These are phyloP conservation scores for Santalum album DNA, from an alignment of 164 flowering plant genomes.

Conservation along the genomic window DNA sequence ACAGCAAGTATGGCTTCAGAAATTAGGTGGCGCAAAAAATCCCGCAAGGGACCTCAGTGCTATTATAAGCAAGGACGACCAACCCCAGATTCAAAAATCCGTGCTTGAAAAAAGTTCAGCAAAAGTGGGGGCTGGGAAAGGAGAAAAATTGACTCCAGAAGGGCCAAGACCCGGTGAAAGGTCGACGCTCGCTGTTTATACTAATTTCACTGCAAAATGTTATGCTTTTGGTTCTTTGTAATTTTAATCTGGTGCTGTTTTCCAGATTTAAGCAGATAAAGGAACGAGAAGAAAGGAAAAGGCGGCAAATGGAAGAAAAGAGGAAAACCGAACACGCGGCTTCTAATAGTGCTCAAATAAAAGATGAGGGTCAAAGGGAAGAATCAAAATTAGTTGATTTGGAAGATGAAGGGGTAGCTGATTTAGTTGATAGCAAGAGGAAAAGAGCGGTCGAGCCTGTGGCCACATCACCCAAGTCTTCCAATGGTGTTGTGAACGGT, in stretches of 20 bases:
- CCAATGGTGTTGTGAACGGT: conserved; percentile 27
- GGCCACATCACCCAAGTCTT: conserved; percentile 6
- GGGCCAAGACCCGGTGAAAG: conserved; percentile 83
- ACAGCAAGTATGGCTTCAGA: conserved; percentile 89
- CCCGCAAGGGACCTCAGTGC: conserved; percentile 31
- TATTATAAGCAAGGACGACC: conserved; percentile 25
- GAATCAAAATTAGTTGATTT: conserved; percentile 14
- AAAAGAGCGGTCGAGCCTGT: conserved; percentile 9
- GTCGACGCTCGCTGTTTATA: conserved; percentile 17
- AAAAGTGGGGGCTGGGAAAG: conserved; percentile 17
- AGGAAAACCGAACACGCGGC: conserved; percentile 39
- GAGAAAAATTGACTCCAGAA: conserved; percentile 30
- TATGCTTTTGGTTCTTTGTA: neutral
- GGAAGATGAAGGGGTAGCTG: conserved; percentile 15
- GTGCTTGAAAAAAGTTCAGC: conserved; percentile 18
- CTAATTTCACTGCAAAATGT: neutral
- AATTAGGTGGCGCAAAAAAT: conserved; percentile 75
- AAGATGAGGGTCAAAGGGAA: conserved; percentile 18
- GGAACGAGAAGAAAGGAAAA: conserved; percentile 77
- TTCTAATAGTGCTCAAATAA: conserved; percentile 15
- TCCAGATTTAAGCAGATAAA: conserved; percentile 76
- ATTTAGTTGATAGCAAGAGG: conserved; percentile 10
- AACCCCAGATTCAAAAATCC: conserved; percentile 23
- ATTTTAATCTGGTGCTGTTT: conserved; percentile 4
- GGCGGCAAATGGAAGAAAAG: conserved; percentile 54